phyloP scores from a whole-genome alignment of 2,329 filamentous ascomycete genomes.

The Cladobotryum protrusum region DNA sequence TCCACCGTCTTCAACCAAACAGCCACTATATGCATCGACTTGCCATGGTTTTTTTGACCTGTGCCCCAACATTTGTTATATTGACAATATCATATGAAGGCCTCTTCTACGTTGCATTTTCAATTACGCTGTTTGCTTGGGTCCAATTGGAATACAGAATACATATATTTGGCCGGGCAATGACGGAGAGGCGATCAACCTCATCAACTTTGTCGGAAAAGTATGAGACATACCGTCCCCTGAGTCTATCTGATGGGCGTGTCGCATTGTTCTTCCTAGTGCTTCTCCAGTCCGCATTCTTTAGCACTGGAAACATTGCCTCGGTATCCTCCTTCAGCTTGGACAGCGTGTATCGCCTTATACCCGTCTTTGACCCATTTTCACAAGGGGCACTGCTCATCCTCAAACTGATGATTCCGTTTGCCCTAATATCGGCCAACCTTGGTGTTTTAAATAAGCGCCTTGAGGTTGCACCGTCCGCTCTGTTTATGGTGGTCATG shows the following conservation, averaged over 20 bases:
- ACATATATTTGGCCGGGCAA: slow-evolving; percentile 16
- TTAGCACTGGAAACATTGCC: slow-evolving; percentile 93
- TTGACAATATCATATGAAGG: slow-evolving; percentile 97
- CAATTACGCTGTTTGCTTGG: slow-evolving; percentile 76
- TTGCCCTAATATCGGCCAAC: slow-evolving; percentile 85
- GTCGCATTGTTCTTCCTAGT: slow-evolving; percentile 93
- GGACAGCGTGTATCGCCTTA: slow-evolving; percentile 78
- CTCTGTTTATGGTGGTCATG: slow-evolving; percentile 92
- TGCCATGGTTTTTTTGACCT: slow-evolving; percentile 83
- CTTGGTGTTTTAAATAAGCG: slow-evolving; percentile 86
- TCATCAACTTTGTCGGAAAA: neutral
- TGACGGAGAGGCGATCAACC: slow-evolving; percentile 13
- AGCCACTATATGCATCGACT: slow-evolving; percentile 86
- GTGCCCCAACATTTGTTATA: slow-evolving; percentile 89
- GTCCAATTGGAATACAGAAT: slow-evolving; percentile 83
- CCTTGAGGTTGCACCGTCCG: slow-evolving; percentile 77
- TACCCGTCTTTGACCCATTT: slow-evolving; percentile 92
- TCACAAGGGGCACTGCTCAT: slow-evolving; percentile 81
- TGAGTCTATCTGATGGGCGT: slow-evolving; percentile 77
- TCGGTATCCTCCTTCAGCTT: slow-evolving; percentile 90
- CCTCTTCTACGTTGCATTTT: slow-evolving; percentile 90
- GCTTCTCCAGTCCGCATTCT: slow-evolving; percentile 91
- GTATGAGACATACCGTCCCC: slow-evolving; percentile 46
- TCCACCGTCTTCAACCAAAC: slow-evolving; percentile 75
- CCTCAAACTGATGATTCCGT: slow-evolving; percentile 87